These are phyloP conservation scores for Sporothrix brunneoviolacea DNA, from an alignment of 2,329 filamentous ascomycete genomes.

Conservation along the genomic window DNA sequence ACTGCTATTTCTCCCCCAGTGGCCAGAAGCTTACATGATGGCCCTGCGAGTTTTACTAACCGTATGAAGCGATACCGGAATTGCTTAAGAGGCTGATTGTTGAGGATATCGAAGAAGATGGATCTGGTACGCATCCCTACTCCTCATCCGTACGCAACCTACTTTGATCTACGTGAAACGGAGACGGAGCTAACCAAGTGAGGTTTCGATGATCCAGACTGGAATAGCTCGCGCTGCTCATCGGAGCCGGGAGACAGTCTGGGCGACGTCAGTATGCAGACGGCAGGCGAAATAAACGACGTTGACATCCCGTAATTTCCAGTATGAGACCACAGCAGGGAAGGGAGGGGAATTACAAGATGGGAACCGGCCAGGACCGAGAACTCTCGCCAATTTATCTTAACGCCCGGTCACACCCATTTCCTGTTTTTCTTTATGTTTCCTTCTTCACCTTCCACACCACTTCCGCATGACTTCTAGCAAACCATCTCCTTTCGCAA, in stretches of 20 bases:
- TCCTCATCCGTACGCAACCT: background rate
- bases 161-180: no score
- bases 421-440: background rate
- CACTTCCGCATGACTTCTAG: no score
- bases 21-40: no score
- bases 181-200: background rate
- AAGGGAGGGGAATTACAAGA: no score
- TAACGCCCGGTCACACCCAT: background rate
- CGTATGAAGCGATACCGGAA: conserved; percentile 33
- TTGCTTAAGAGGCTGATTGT: conserved; percentile 49
- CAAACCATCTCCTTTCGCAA: no score
- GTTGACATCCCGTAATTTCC: conserved; percentile 14
- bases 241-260: conserved; percentile 49
- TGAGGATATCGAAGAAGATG: conserved; percentile 53
- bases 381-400: no score
- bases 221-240: conserved; percentile 48
- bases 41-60: background rate
- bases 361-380: no score
- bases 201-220: conserved; percentile 34
- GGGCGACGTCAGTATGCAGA: conserved; percentile 38
- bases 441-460: background rate
- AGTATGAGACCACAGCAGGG: background rate
- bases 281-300: conserved; percentile 33
- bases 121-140: conserved; percentile 46
- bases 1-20: no score